Base-by-base conservation (phyloP, 371 early-diverging fungal species). In the Rhizopus stolonifer region DNA sequence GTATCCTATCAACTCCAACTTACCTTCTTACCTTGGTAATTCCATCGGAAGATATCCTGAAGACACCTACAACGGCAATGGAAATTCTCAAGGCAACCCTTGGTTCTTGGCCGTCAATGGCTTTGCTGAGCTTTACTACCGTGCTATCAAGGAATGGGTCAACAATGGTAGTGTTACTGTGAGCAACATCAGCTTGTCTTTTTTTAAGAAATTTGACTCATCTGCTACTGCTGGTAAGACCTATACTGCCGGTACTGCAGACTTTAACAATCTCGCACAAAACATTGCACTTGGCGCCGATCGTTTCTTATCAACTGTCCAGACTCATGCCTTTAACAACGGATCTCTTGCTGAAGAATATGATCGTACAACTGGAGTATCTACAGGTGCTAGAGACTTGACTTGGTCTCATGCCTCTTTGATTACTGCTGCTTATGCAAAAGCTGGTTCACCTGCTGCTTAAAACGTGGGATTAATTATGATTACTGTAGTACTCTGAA, bases 41-140 rank as follows among this genome's bases (percentile, higher is more conserved):
- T 83, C 85, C 1, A 71, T 85, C n/a, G 91, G 91, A 4, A 63
- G 91, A 8, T 92, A 91, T 54, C 76, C 84, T 0, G 89, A 87
- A 53, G 91, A 91, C 60, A 67, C 70, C 14, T 90, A 90, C 49
- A 69, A 86, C 47, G 89, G 88, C 18, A 61, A 80, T 36, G 81
- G 72, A 6, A 54, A 63, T 2, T 72, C 74, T 1, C 23, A 44
- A 5, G 91, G 90, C 14, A 88, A 89, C 54, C 91, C 91, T 3
- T 89, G 89, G 92, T 79, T 86, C 31, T 65, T 92, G 11, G 54
- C 74, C 7, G 91, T 90, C 0, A 61, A 75, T 9, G 79, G 80
- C 0, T 38, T 78, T 25, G 83, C 91, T 9, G 90, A 92, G 53
- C 52, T 84, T 10, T 79, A 83, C 42, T 90, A 88, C 63, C 65